These are phyloP conservation scores for Penicillium subrubescens DNA, from an alignment of 495 filamentous ascomycete species.

Conservation along the genomic window DNA sequence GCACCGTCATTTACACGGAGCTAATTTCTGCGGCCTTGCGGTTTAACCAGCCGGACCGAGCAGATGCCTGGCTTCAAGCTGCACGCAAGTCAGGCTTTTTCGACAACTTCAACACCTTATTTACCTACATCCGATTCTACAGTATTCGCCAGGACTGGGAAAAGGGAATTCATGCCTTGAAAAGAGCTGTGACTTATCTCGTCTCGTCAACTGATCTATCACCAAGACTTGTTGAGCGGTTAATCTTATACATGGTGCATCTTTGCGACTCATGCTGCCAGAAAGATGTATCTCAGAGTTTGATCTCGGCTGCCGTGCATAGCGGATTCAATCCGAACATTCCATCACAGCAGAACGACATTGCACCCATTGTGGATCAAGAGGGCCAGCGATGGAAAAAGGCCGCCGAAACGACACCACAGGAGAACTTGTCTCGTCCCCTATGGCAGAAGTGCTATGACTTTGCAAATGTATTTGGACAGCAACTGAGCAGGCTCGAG, in stretches of 20 bases:
- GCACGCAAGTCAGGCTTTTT: conserved; percentile 42
- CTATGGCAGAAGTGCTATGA: conserved; percentile 41
- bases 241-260: conserved; percentile 44
- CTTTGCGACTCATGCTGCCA: conserved; percentile 40
- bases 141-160: conserved; percentile 43
- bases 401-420: conserved; percentile 23
- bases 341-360: conserved; percentile 31
- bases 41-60: conserved; percentile 48
- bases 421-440: conserved; percentile 20
- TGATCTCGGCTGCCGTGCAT: conserved; percentile 41
- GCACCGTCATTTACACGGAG: conserved; percentile 38
- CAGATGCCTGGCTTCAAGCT: conserved; percentile 45
- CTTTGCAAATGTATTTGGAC: conserved; percentile 34
- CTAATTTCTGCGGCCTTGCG: conserved; percentile 42
- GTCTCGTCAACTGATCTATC: conserved; percentile 36
- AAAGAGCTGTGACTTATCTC: conserved; percentile 40
- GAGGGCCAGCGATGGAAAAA: conserved; percentile 30
- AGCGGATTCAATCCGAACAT: conserved; percentile 39
- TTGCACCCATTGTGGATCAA: conserved; percentile 29
- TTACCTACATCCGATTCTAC: conserved; percentile 44
- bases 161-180: conserved; percentile 35
- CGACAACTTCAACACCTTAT: conserved; percentile 43
- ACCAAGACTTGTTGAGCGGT: conserved; percentile 29
- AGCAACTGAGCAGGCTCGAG: conserved; percentile 29
- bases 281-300: conserved; percentile 31